Base-by-base conservation (phyloP, 2,329 filamentous ascomycete species). In the Penicillium janthinellum region DNA sequence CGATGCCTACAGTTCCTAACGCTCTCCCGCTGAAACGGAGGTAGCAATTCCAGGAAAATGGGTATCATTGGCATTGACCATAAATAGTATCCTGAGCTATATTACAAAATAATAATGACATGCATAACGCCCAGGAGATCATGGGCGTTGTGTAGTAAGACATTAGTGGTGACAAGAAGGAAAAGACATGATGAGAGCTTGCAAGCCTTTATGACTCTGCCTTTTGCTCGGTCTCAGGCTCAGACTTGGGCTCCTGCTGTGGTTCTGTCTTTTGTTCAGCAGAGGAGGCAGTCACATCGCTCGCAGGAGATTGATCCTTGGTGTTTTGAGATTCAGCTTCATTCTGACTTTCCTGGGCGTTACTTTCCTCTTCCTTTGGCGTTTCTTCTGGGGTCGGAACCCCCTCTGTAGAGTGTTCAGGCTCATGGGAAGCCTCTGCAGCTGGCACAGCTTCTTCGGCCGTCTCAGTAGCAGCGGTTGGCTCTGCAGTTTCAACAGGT, bases 61-160 rank as follows among this genome's bases (percentile, higher is more conserved):
- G 66, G 65, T 68, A 68, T 68, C 65, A 67, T 66, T 66, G 59
- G 66, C 60, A 68, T 67, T 68, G 64, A 54, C 58, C 64, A 67
- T 65, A 56, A 65, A 56, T 54, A 65, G 58, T 47, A 59, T 64
- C 64, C 62, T 65, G 55, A 59, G 61, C 61, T 67, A 68, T 65
- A 67, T 68, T 65, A 65, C 62, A 63, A 64, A 61, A 53, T 56
- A 59, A 64, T 54, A 54, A 56, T 61, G 56, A 61, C 49, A 25
- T 62, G 52, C 56, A 48, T 60, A 45, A 41, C 37, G 42, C 35
- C 48, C 35, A 60, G 48, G 22, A 54, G 51, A 62, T 38, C 25
- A 58, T 42, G 20, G 31, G 45, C 52, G 52, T 44, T 44, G 54
- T 52, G 54, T 54, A 34, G 57, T 48, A 49, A 35, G 53, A 35